Conservation (phyloP, 129 eudicot genomes). For the Pittosporum tobira region DNA sequence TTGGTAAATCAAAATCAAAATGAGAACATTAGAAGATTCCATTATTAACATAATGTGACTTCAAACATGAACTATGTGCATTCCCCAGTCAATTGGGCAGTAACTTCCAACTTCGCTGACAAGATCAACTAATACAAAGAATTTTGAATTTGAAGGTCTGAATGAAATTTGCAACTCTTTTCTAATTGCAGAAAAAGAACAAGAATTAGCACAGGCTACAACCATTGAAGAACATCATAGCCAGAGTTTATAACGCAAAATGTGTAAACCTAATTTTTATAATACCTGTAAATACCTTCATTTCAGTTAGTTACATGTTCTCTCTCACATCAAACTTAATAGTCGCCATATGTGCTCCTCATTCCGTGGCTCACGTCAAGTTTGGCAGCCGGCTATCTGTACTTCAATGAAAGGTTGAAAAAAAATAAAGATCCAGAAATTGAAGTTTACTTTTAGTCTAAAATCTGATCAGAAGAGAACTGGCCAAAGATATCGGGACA, state of each 20-base stretch:
- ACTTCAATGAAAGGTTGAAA: neutral
- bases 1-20: no score
- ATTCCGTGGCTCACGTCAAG: neutral
- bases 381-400: slow-evolving; percentile 8
- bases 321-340: slow-evolving; percentile 8
- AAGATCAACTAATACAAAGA: neutral
- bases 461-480: slow-evolving; percentile 44
- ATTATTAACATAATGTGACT: neutral
- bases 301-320: slow-evolving; percentile 3
- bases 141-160: neutral
- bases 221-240: neutral
- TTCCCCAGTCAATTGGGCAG: neutral
- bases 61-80: neutral
- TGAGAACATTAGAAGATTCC: neutral
- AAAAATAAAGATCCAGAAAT: neutral
- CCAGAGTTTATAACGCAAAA: neutral
- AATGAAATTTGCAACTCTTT: neutral
- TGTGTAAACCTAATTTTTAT: neutral
- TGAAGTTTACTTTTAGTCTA: slow-evolving; percentile 30
- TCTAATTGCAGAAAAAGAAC: neutral
- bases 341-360: slow-evolving; percentile 5
- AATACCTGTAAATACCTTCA: slow-evolving; percentile 5
- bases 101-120: neutral
- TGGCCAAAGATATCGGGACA: slow-evolving; percentile 95
- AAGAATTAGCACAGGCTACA: neutral